These are phyloP conservation scores for Graphium sp. DNA, from an alignment of 2,329 filamentous ascomycete species.

Conservation along the genomic window DNA sequence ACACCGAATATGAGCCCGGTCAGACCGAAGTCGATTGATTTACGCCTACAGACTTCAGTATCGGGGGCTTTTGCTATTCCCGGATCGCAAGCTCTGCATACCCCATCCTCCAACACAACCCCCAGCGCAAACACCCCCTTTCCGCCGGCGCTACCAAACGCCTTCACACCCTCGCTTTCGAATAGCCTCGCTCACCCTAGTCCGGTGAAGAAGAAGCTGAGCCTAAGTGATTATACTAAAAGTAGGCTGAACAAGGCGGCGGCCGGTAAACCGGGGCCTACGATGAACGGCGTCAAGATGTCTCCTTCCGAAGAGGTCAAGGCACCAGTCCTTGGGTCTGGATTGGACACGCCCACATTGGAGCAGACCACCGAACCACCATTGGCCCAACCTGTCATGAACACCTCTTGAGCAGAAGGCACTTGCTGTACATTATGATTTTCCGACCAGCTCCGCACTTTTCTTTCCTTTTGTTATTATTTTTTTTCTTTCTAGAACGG, in stretches of 20 bases:
- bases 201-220: constrained; percentile 51
- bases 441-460: constrained; percentile 2
- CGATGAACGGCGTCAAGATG: constrained; percentile 6
- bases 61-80: no score
- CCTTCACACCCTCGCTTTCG: constrained; percentile 21
- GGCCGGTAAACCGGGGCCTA: constrained; percentile 15
- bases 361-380: neutral
- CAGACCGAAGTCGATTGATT: no score
- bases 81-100: no score
- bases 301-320: constrained; percentile 4
- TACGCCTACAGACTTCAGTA: no score
- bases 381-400: neutral
- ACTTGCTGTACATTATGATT: no score
- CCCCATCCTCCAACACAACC: no score
- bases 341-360: neutral
- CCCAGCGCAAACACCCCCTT: no score
- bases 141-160: no score
- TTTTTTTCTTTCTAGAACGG: constrained; percentile 5
- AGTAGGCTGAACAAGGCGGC: constrained; percentile 37
- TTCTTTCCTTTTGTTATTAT: constrained; percentile 3
- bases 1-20: no score
- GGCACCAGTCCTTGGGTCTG: neutral
- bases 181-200: constrained; percentile 34
- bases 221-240: constrained; percentile 47
- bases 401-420: no score